Percentiles rank a stretch among this genome's conserved stretches.
Conservation (phyloP, 148 eudicot species). For the Amaranthus hypochondriacus region DNA sequence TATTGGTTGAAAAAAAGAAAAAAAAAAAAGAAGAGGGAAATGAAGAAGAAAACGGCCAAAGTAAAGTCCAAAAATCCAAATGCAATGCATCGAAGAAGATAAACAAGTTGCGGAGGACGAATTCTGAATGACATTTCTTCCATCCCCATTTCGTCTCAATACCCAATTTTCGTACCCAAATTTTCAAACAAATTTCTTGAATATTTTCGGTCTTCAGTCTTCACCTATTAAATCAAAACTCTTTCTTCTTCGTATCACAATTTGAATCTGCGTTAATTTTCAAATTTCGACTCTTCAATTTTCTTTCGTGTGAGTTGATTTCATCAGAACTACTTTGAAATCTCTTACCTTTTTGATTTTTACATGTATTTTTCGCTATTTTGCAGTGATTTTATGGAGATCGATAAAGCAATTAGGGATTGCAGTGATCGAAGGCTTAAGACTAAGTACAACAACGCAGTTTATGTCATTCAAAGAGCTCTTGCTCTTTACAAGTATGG, state of each 20-base stretch:
- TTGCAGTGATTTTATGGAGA: conserved; percentile 59
- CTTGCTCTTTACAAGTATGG: conserved; percentile 80
- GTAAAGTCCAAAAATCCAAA: neutral
- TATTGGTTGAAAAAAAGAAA: no score
- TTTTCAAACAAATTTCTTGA: neutral
- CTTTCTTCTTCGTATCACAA: neutral
- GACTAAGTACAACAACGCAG: conserved; percentile 75
- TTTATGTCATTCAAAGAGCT: conserved; percentile 85
- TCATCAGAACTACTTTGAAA: neutral
- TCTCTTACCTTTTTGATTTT: neutral
- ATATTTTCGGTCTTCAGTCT: no score
- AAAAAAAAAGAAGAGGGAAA: no score
- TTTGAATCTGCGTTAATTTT: neutral
- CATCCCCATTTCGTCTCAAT: conserved; percentile 2
- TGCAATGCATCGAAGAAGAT: neutral
- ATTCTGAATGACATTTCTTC: conserved; percentile 10
- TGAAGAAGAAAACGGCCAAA: no score
- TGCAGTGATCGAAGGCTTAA: conserved; percentile 79
- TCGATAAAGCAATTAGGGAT: conserved; percentile 65
- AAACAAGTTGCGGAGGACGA: neutral
- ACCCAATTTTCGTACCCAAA: conserved; percentile 1
- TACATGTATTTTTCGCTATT: no score
- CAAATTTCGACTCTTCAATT: neutral
- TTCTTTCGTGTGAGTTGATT: neutral
- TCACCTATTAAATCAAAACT: no score